Evolutionary conservation across 345 rosid species (phyloP).

Genomic region (Erysimum cheiranthoides): DNA sequence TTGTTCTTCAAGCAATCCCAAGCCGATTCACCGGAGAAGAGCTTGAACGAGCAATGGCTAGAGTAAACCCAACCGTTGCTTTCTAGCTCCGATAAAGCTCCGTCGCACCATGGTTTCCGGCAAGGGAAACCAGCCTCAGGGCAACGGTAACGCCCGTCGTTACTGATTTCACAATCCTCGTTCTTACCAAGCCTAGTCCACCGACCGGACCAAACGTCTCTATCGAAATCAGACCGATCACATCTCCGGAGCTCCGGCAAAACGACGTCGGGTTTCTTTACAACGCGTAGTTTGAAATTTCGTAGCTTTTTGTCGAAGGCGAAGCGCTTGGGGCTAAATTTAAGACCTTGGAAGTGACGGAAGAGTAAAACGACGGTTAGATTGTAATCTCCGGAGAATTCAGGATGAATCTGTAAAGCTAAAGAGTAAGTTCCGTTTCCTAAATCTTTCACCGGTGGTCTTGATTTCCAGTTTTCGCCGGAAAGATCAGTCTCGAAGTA

Average conservation of each 20-base stretch:
- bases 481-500: slow-evolving; percentile 88
- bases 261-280: slow-evolving; percentile 33
- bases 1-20: slow-evolving; percentile 75
- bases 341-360: slow-evolving; percentile 77
- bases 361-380: slow-evolving; percentile 73
- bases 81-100: slow-evolving; percentile 59
- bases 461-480: slow-evolving; percentile 82
- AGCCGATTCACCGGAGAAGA: slow-evolving; percentile 59
- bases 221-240: slow-evolving; percentile 57
- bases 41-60: slow-evolving; percentile 71
- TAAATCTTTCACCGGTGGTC: slow-evolving; percentile 77
- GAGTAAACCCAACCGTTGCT: slow-evolving; percentile 98
- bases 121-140: slow-evolving; percentile 61
- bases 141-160: slow-evolving; percentile 82
- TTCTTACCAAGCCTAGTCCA: slow-evolving; percentile 86
- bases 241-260: slow-evolving; percentile 61
- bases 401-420: slow-evolving; percentile 79
- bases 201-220: slow-evolving; percentile 80
- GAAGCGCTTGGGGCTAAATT: slow-evolving; percentile 64
- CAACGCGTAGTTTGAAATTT: slow-evolving; percentile 54
- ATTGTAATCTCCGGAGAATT: slow-evolving; percentile 70
- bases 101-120: slow-evolving; percentile 80
- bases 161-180: slow-evolving; percentile 60
- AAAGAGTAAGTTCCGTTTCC: slow-evolving; percentile 75
- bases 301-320: slow-evolving; percentile 58